Evolutionary conservation across 371 early-diverging fungal species (phyloP), one percentile per base, ranked within the genome.

Genomic region (Parasitella parasitica): DNA sequence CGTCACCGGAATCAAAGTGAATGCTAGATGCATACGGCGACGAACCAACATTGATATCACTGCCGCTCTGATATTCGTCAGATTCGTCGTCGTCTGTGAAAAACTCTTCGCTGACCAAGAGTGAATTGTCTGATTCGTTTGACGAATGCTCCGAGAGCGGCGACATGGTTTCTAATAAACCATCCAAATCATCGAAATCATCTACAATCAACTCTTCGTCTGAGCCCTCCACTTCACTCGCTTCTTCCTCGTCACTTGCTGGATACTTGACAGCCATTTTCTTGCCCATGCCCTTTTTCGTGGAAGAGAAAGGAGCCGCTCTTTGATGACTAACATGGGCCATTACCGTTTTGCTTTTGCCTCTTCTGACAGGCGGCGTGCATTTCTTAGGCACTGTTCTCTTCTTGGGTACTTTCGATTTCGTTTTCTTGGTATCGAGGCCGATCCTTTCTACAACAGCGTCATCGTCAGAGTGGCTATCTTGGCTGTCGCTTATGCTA

Each of bases 1-100:
- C 76, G 26, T 78, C 81, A 8, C 72, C 81, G 2, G 75, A 78
- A 50, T 76, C 78, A 20, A 81, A 70, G 39, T 75, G 76, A 6
- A 70, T 67, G 53, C 73, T 75, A 0, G 73, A 72, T 2, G 67
- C 59, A 34, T 46, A 57, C 6, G 57, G 64, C 5, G 54, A 54
- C 0, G 55, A 37, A 24, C 20, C 28, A 27, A 46, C 15, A 20
- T 35, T 50, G 4, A 36, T 5, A 35, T 57, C 54, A 6, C 57
- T 48, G 7, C 28, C 56, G 3, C 12, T 20, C 4, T 36, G 20
- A 1, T 63, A 24, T 2, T 9, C 0, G 4, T 43, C 43, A 20
- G 43, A 43, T 11, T 43, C 9, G 2, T 53, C 57, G 0, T 67
- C 69, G 0, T 63, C 59, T 12, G 68, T 63, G 13, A 68, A 68